Conservation (phyloP, 768 basidiomycete genomes). For the Rhodotorula kratochvilovae region DNA sequence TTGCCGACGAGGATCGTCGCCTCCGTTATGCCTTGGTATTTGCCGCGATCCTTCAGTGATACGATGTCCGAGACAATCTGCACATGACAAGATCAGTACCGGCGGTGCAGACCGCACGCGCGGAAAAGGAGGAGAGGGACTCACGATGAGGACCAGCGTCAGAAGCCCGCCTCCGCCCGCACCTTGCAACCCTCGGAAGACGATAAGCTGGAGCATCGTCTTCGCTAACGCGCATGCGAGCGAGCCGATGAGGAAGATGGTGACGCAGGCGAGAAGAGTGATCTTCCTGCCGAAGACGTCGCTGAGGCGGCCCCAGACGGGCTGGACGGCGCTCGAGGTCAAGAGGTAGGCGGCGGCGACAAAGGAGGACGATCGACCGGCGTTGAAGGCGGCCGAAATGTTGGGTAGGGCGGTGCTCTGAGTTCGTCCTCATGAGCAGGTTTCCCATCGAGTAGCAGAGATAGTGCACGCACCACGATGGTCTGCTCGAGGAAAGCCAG, state of each 20-base stretch:
- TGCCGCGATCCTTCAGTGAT: slow-evolving; percentile 26
- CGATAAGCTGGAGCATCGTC: slow-evolving; percentile 50
- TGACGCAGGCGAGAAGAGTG: slow-evolving; percentile 39
- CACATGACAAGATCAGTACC: neutral
- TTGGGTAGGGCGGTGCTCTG: slow-evolving; percentile 23
- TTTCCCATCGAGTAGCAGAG: neutral
- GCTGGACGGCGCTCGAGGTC: slow-evolving; percentile 40
- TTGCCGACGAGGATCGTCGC: slow-evolving; percentile 46
- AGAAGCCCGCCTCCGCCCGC: slow-evolving; percentile 28
- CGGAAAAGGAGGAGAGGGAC: too few relatives aligned
- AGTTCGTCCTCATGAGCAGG: too few relatives aligned
- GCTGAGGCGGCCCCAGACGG: slow-evolving; percentile 48
- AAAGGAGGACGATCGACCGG: slow-evolving; percentile 43
- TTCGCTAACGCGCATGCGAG: slow-evolving; percentile 46
- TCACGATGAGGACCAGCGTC: slow-evolving; percentile 27
- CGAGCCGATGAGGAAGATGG: slow-evolving; percentile 43
- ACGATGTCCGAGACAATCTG: slow-evolving; percentile 35
- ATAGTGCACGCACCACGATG: slow-evolving; percentile 36
- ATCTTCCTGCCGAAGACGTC: slow-evolving; percentile 51
- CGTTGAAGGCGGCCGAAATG: slow-evolving; percentile 39
- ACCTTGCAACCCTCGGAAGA: slow-evolving; percentile 44
- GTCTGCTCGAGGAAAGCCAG: slow-evolving; percentile 51
- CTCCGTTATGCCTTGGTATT: slow-evolving; percentile 45
- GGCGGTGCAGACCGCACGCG: neutral
- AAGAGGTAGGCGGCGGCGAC: slow-evolving; percentile 50